Evolutionary conservation across 495 filamentous ascomycete species (phyloP).

Genomic region (Margaritispora aquatica): DNA sequence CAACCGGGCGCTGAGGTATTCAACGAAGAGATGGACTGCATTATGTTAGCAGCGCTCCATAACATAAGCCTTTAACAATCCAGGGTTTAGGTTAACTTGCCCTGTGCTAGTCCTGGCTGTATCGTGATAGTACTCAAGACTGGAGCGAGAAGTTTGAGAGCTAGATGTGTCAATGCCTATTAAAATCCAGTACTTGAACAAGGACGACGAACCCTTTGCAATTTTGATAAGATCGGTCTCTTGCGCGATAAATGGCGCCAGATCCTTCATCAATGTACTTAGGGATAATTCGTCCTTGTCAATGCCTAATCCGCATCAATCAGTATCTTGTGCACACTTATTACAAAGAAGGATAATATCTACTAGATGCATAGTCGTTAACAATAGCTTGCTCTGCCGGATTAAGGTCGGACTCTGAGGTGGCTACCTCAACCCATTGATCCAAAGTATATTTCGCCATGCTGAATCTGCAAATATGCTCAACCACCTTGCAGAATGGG

Average conservation of each 20-base stretch:
- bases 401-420: not conserved
- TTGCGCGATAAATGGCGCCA: not conserved
- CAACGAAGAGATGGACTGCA: not conserved
- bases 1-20: conserved; percentile 15
- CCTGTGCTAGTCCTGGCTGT: not conserved
- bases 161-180: conserved; percentile 6
- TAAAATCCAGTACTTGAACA: not conserved
- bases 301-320: not conserved
- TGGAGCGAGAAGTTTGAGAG: conserved; percentile 1
- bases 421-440: not conserved
- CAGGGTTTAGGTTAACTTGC: not conserved
- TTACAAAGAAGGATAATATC: not conserved
- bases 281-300: not conserved
- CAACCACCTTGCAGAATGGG: not conserved
- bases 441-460: not conserved
- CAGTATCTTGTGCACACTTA: not conserved
- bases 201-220: not conserved
- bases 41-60: too few relatives aligned
- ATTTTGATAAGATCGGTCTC: not conserved
- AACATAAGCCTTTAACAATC: not conserved
- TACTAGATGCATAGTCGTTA: not conserved
- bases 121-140: not conserved
- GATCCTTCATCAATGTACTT: not conserved
- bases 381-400: not conserved
- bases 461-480: not conserved